Base-by-base conservation (phyloP, 805 yeast species). In the Sungouiella thailandica region DNA sequence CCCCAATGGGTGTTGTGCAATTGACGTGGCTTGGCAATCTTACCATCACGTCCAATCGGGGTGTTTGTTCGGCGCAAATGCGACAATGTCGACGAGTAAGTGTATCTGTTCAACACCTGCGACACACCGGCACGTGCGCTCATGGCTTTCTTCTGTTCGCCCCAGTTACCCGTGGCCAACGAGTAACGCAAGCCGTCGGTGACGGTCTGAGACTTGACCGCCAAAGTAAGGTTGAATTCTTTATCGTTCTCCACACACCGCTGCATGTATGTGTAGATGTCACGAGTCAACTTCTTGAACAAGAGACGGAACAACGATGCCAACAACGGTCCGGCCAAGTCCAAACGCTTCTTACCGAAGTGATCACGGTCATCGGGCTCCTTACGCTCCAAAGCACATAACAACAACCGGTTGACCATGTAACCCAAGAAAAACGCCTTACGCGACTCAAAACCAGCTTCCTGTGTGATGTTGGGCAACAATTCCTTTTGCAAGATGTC, bases 1-100 rank as follows among this genome's bases (percentile, higher is more conserved):
- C 99, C 99, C 99, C 99, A 93, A 67, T 93, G 99, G 19, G 98
- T 93, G 62, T 93, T 93, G 69, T 93, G 99, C 55, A 93, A 74
- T 69, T 93, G 99, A 70, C 99, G 89, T 29, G 99, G 99, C 55
- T 93, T 88, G 29, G 98, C 98, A 46, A 93, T 76, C 63, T 93
- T 93, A 71, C 98, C 98, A 64, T 93, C 99, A 71, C 97, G 83
- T 40, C 99, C 99, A 60, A 93, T 93, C 26, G 98, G 98, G 4
- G 99, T 94, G 57, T 93, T 93, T 2, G 99, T 93, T 76, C 99
- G 86, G 69, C 99, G 82, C 67, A 93, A 81, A 72, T 93, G 99
- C 36, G 98, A 93, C 54, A 93, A 71, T 2, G 99, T 93, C n/a
- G 98, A 93, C 2, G 97, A 87, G 62, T 93, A 93, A 5, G 99